Evolutionary conservation across 1,139 yeast species (phyloP).

Genomic region (Starmera stellimalicola): DNA sequence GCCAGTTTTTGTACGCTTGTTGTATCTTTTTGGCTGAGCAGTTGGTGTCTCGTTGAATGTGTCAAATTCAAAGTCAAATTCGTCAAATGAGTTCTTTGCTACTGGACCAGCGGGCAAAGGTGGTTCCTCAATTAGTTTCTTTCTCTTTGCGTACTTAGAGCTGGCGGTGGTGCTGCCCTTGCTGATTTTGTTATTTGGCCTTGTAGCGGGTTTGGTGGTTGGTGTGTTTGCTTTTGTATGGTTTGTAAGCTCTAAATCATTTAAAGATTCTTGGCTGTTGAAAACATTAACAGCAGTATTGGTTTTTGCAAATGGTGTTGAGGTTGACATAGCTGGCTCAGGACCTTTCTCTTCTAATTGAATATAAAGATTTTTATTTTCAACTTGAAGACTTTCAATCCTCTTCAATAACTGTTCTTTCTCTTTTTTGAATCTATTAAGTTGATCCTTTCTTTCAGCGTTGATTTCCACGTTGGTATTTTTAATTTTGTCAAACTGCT

Average conservation of each 20-base stretch:
- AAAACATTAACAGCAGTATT: not conserved
- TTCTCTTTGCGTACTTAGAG: conserved; percentile 5
- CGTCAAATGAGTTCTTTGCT: not conserved
- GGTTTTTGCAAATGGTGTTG: not conserved
- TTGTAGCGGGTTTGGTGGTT: not conserved
- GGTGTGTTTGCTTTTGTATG: not conserved
- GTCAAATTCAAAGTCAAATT: conserved; percentile 13
- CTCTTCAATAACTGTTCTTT: not conserved
- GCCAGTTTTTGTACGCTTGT: conserved; percentile 10
- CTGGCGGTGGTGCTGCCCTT: not conserved
- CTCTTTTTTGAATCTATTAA: not conserved
- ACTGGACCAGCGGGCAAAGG: no score
- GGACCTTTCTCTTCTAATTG: not conserved
- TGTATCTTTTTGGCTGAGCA: conserved; percentile 15
- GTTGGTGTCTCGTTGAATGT: conserved; percentile 5
- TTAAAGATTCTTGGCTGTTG: conserved; percentile 2
- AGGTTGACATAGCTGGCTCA: not conserved
- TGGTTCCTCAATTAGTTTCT: conserved; percentile 7
- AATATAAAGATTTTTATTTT: not conserved
- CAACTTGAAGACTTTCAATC: not conserved
- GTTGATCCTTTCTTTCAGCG: not conserved
- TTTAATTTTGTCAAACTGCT: not conserved
- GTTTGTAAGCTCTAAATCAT: conserved; percentile 3
- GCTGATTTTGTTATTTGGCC: not conserved
- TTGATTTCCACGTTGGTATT: not conserved